Conservation (phyloP, 306 rosid genomes). For the Trifolium fragiferum region DNA sequence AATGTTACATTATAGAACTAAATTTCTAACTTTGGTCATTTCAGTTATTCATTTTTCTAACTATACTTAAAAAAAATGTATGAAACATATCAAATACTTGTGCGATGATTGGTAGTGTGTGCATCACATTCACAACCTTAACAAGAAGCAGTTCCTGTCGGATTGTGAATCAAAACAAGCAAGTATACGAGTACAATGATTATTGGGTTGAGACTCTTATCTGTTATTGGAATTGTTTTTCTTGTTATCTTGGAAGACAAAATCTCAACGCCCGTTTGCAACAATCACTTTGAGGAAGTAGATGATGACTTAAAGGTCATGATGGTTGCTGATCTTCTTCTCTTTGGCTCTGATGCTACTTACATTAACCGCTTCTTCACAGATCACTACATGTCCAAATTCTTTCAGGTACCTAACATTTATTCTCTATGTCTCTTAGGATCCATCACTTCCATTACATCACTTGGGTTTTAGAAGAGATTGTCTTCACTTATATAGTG, state of each 20-base stretch:
- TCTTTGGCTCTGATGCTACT: constrained; percentile 55
- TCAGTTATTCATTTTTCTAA: no score
- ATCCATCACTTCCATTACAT: no score
- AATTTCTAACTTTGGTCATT: no score
- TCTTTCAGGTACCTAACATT: constrained; percentile 55
- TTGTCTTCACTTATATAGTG: not conserved
- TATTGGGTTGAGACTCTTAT: constrained; percentile 31
- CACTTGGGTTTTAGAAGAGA: not conserved
- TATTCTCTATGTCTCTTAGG: no score
- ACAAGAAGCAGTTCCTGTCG: not conserved
- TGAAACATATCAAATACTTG: no score
- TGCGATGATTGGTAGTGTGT: no score
- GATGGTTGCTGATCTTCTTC: constrained; percentile 68
- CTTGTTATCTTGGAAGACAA: constrained; percentile 55
- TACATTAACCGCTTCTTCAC: constrained; percentile 49
- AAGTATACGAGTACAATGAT: not conserved
- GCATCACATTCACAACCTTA: not conserved
- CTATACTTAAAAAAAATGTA: no score
- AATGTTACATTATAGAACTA: no score
- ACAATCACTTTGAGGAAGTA: constrained; percentile 8
- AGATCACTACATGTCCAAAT: constrained; percentile 62
- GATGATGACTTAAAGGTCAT: constrained; percentile 63
- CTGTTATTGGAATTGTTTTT: constrained; percentile 43
- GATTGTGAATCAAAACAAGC: not conserved
- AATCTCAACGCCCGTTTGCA: constrained; percentile 67